phyloP scores from a whole-genome alignment of 345 rosid species.

The Kandelia obovata region DNA sequence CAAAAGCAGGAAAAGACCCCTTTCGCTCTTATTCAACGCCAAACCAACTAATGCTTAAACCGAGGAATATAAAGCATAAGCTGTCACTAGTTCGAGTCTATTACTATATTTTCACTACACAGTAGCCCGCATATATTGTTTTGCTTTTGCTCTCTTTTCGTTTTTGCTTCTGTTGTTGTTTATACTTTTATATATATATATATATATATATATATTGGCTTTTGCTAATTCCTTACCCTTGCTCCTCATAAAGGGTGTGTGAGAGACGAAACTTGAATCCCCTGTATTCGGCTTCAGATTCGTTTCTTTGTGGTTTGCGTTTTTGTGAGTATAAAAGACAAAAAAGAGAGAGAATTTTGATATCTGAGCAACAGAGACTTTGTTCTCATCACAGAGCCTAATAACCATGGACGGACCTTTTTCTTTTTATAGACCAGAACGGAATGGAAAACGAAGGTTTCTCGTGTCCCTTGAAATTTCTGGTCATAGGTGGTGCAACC shows the following conservation, averaged over 20 bases:
- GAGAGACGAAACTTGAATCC: slow-evolving; percentile 33
- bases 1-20: slow-evolving; percentile 25
- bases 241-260: slow-evolving; percentile 7
- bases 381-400: slow-evolving; percentile 32
- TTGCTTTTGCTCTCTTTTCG: not conserved
- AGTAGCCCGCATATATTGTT: not conserved
- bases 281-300: slow-evolving; percentile 35
- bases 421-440: slow-evolving; percentile 27
- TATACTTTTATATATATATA: not conserved
- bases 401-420: slow-evolving; percentile 14
- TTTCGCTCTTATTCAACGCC: not conserved
- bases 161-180: not conserved
- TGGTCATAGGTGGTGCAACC: too few relatives aligned
- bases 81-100: too few relatives aligned
- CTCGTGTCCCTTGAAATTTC: not conserved
- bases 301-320: slow-evolving; percentile 29
- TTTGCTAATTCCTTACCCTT: slow-evolving; percentile 12
- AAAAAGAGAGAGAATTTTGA: slow-evolving; percentile 19
- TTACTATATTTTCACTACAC: not conserved
- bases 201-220: not conserved
- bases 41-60: not conserved
- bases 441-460: not conserved
- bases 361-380: slow-evolving; percentile 33
- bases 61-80: too few relatives aligned
- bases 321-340: slow-evolving; percentile 5